Conservation (phyloP, 73 alveolate species). For the Symbiodinium natans region DNA sequence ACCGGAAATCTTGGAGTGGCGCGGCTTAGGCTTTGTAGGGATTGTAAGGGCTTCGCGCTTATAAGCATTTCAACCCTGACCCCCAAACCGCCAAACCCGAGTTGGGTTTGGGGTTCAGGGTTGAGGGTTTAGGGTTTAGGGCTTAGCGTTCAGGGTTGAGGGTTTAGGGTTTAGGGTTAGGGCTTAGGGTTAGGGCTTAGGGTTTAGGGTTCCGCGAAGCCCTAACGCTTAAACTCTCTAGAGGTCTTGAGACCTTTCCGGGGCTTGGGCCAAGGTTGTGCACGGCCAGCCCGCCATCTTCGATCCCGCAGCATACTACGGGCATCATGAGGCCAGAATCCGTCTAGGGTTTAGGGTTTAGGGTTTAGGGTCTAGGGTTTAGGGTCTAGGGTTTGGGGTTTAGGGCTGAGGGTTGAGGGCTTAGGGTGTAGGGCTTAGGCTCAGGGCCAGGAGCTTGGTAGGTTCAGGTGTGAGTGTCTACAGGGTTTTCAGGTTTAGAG, state of each 20-base stretch:
- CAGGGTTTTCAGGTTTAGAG: no score
- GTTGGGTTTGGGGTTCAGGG: no score
- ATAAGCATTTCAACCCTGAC: neutral
- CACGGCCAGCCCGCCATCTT: conserved; percentile 40
- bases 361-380: neutral
- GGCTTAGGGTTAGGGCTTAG: no score
- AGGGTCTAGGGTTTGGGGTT: neutral
- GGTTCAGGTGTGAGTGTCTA: no score
- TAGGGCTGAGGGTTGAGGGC: no score
- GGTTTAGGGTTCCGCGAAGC: no score
- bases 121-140: no score
- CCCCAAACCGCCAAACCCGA: neutral
- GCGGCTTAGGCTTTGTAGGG: neutral
- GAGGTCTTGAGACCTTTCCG: neutral
- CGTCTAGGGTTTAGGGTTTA: neutral
- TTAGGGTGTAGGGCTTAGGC: no score
- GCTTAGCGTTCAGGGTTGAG: no score
- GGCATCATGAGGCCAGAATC: conserved; percentile 51
- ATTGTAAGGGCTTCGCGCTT: neutral
- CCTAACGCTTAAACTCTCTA: neutral
- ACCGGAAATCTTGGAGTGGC: conserved; percentile 26
- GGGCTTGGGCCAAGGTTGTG: neutral
- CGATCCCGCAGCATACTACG: conserved; percentile 83
- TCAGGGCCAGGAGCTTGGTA: no score
- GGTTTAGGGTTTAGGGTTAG: no score